These are phyloP conservation scores for Vinca minor DNA, from an alignment of 257 asterid species.

Conservation along the genomic window DNA sequence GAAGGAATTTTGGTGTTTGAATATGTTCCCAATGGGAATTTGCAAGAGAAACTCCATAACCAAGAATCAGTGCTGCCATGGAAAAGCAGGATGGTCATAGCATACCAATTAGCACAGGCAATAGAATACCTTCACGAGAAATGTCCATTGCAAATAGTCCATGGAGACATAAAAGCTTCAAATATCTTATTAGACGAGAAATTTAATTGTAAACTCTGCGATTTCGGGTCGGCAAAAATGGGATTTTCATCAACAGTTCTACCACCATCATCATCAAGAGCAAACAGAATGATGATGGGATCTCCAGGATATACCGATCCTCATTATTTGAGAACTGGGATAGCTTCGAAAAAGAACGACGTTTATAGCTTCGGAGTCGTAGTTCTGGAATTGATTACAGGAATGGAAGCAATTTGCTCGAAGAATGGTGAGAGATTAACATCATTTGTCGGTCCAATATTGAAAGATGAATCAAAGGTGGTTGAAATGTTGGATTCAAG, in stretches of 20 bases:
- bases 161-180: conserved; percentile 65
- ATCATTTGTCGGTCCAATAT: conserved; percentile 29
- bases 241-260: conserved; percentile 45
- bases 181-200: conserved; percentile 46
- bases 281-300: conserved; percentile 32
- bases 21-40: conserved; percentile 46
- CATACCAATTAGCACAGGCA: conserved; percentile 59
- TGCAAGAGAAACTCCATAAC: conserved; percentile 49
- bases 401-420: conserved; percentile 43
- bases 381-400: conserved; percentile 56
- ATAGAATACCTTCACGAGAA: conserved; percentile 51
- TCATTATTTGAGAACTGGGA: conserved; percentile 51
- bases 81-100: conserved; percentile 46
- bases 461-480: conserved; percentile 31
- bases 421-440: conserved; percentile 38
- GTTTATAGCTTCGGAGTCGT: conserved; percentile 57
- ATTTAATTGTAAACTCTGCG: conserved; percentile 64
- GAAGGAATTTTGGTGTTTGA: conserved; percentile 46
- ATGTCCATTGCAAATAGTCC: conserved; percentile 48
- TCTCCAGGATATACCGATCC: conserved; percentile 84
- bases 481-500: conserved; percentile 49
- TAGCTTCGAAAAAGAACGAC: conserved; percentile 59
- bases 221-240: conserved; percentile 63
- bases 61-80: conserved; percentile 29
- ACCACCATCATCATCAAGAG: conserved; percentile 24